Conservation (phyloP, 2,329 filamentous ascomycete genomes). For the Apiospora kogelbergensis region DNA sequence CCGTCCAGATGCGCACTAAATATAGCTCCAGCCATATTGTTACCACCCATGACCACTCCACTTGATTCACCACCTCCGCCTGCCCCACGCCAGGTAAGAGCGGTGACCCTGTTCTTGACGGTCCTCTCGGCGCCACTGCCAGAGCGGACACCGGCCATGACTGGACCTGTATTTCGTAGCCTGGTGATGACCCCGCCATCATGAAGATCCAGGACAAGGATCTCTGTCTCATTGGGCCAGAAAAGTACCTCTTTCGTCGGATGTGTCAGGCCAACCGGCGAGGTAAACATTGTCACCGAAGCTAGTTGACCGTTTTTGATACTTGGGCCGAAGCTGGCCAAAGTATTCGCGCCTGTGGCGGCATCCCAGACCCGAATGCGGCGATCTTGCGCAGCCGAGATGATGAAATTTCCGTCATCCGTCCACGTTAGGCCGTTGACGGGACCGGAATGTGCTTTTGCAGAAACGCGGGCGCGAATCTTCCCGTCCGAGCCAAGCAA, state of each 20-base stretch:
- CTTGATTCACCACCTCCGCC: conserved; percentile 59
- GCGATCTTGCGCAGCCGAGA: conserved; percentile 81
- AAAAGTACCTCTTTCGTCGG: conserved; percentile 67
- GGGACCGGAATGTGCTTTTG: conserved; percentile 73
- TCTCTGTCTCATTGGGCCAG: conserved; percentile 79
- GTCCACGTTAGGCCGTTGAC: conserved; percentile 88
- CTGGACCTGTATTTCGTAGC: conserved; percentile 63
- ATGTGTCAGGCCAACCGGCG: conserved; percentile 59
- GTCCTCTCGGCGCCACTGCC: conserved; percentile 52
- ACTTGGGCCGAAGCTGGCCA: conserved; percentile 82
- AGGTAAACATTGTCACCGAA: conserved; percentile 60
- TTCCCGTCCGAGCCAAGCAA: conserved; percentile 34
- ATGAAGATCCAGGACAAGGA: conserved; percentile 77
- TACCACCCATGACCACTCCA: conserved; percentile 61
- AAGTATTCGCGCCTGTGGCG: conserved; percentile 76
- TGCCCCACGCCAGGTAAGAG: conserved; percentile 68
- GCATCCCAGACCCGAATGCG: conserved; percentile 87
- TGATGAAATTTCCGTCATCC: conserved; percentile 71
- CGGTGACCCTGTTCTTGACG: conserved; percentile 68
- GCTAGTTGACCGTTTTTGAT: conserved; percentile 71
- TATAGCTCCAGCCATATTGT: conserved; percentile 54
- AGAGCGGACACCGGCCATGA: conserved; percentile 44
- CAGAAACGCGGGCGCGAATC: conserved; percentile 42
- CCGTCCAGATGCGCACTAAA: conserved; percentile 86
- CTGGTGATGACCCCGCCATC: conserved; percentile 72